Base-by-base conservation (phyloP, 176 grass and related monocot genomes). In the Paspalum vaginatum region DNA sequence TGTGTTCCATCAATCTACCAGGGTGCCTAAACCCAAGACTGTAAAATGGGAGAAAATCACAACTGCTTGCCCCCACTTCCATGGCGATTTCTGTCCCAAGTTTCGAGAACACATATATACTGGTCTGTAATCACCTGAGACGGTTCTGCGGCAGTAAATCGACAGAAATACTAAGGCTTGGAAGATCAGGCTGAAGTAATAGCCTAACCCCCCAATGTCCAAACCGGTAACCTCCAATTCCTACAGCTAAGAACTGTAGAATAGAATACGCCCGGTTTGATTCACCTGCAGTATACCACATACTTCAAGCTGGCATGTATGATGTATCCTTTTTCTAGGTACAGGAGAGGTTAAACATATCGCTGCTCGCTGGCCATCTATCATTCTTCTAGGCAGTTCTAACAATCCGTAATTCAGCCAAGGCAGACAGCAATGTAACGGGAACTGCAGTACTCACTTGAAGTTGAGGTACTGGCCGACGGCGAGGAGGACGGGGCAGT, bases 391-490 rank as follows among this genome's bases (percentile, higher is more conserved):
- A 47, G n/a, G 43, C 5, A 51, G 25, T 32, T 48, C 15, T 16
- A 20, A 22, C 11, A 78, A 2, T 64, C 20, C 7, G 25, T 43
- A 75, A 39, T 58, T 68, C 64, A 48, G 41, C 49, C 1, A 76
- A 55, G 3, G 52, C 11, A 77, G 57, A 58, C 2, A 22, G 24
- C 32, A 68, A 68, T 13, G 25, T 17, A 39, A 52, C 9, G 32
- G 61, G n/a, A n/a, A 39, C 45, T 51, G 17, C 11, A 22, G 25
- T 39, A 51, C 90, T 99, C 72, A 99, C 96, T 86, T 99, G 88
- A 95, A 93, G 78, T 99, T 99, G 55, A 99, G 90, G 74, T 81
- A 93, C 65, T 95, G 96, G 61, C 96, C 96, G 15, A 79, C 63
- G 48, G 79, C 80, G 58, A 99, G 90, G 54, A 99, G 81, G 67